These are phyloP conservation scores for Boletus mariae DNA, from an alignment of 1,284 basidiomycete genomes.

Conservation along the genomic window DNA sequence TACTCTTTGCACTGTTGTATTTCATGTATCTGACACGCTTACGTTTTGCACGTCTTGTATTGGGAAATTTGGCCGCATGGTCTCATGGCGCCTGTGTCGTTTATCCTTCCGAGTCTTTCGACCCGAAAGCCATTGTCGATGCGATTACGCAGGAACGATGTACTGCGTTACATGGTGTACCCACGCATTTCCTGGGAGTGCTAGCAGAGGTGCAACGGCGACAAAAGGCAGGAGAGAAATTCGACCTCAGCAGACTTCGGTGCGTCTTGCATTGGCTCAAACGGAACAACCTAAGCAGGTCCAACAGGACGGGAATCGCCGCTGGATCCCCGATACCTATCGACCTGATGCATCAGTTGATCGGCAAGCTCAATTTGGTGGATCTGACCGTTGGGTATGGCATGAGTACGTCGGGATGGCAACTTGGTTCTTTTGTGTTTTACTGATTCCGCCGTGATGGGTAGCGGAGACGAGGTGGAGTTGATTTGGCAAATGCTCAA, in stretches of 20 bases:
- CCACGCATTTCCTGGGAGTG: constrained; percentile 79
- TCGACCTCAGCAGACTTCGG: constrained; percentile 55
- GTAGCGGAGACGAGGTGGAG: constrained; percentile 57
- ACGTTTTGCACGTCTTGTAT: constrained; percentile 56
- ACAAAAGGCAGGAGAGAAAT: constrained; percentile 40
- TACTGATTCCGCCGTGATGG: constrained; percentile 20
- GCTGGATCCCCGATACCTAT: constrained; percentile 78
- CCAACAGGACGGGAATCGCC: constrained; percentile 69
- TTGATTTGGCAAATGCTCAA: background rate
- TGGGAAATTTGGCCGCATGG: constrained; percentile 83
- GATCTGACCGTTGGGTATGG: constrained; percentile 79
- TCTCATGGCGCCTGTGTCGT: constrained; percentile 70
- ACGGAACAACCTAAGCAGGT: background rate
- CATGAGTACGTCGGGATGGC: constrained; percentile 59
- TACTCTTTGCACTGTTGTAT: constrained; percentile 22
- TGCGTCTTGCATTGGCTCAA: constrained; percentile 25
- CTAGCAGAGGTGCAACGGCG: constrained; percentile 62
- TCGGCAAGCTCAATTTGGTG: constrained; percentile 59
- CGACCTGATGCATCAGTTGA: constrained; percentile 71
- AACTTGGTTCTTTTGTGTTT: background rate
- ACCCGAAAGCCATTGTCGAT: constrained; percentile 63
- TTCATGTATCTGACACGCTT: constrained; percentile 8
- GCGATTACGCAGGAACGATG: constrained; percentile 64
- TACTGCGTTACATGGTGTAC: constrained; percentile 80
- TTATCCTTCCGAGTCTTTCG: constrained; percentile 66